Evolutionary conservation across 371 early-diverging fungal genomes (phyloP), one percentile per base, ranked within the genome.

Genomic region (Mortierella sp.): DNA sequence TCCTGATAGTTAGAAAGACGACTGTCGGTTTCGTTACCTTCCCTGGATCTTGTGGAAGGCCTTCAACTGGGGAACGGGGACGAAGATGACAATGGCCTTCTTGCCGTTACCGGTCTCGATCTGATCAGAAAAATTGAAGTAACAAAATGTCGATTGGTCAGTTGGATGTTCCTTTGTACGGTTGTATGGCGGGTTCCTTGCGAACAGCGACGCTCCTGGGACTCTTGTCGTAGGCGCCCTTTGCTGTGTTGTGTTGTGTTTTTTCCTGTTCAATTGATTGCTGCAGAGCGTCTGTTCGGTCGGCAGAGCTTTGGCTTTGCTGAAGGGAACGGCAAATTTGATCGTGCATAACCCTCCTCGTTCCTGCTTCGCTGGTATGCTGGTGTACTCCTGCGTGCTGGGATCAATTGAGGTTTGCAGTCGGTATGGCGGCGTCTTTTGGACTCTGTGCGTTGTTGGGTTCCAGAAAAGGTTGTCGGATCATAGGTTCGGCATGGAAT

Each of bases 21-120:
- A 14, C 19, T 6, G 5, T 7, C 6, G 2, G 7, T 34, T 4
- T 58, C 58, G 34, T 34, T 89, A 91, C 91, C 97, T 93, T 86
- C 91, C 89, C 90, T 97, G 97, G 87, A 97, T 92, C 92, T 97
- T 96, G 93, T 96, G 94, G 94, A 95, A 96, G 70, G 92, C 93
- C 93, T 96, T 95, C 83, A 96, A 89, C 79, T 89, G 89, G 71
- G 98, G 98, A 70, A 98, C 97, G 76, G 99, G 98, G 66, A 99
- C 97, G 87, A 97, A 98, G 90, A 99, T 91, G 85, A 96, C 94
- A 84, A 99, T 91, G 74, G 98, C 98, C 93, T 97, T 96, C 92
- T 95, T 96, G 85, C 98, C 98, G 85, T 91, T 93, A 84, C 96
- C 95, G 80, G 97, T 90, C 79, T 97, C 97, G 85, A 97, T 83